Percentiles rank a stretch among this genome's conserved stretches.
Conservation (phyloP, 805 yeast species). For the Ogataea glucozyma region DNA sequence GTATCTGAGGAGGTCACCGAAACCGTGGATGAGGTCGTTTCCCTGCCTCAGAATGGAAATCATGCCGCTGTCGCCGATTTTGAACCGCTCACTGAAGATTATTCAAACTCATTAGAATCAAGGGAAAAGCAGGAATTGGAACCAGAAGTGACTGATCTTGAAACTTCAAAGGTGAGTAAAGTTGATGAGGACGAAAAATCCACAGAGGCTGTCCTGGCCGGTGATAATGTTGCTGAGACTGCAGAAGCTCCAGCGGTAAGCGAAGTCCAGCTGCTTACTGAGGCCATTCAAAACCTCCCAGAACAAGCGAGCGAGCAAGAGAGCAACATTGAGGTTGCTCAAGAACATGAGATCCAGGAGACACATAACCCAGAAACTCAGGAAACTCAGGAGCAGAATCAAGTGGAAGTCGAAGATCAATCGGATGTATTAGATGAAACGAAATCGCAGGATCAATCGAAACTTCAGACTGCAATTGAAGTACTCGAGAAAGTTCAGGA, state of each 20-base stretch:
- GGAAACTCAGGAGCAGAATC: no score
- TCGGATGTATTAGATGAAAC: no score
- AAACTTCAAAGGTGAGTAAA: neutral
- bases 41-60: neutral
- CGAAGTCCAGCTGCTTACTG: neutral
- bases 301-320: no score
- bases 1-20: constrained; percentile 2
- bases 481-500: no score
- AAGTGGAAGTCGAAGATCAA: no score
- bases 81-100: neutral
- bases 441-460: no score
- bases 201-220: neutral
- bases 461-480: no score
- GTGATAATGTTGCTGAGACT: no score
- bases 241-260: neutral
- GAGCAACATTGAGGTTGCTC: no score
- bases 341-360: no score
- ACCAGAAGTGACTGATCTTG: neutral
- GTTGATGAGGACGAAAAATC: neutral
- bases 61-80: neutral
- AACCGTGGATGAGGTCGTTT: neutral
- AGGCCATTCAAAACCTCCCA: neutral
- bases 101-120: neutral
- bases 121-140: neutral
- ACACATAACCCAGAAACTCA: no score